Evolutionary conservation across 2,329 filamentous ascomycete genomes (phyloP).

Genomic region (Lasiodiplodia theobromae): DNA sequence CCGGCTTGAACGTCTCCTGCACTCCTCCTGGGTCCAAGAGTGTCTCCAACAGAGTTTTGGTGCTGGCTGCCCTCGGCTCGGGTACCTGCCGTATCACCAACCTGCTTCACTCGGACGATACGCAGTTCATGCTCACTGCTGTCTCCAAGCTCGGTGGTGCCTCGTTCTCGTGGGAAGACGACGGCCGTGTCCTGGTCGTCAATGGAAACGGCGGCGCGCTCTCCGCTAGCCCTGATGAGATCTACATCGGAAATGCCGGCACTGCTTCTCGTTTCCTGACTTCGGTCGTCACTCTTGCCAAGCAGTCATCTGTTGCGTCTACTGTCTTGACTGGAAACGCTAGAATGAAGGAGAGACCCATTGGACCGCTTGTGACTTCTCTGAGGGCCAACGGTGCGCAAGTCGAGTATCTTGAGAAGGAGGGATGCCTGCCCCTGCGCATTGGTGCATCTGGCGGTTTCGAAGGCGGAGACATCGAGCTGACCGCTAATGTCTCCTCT

Average conservation of each 20-base stretch:
- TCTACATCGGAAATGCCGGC: conserved; percentile 96
- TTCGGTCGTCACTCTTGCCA: conserved; percentile 85
- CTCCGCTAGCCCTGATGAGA: conserved; percentile 73
- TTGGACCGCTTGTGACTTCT: conserved; percentile 91
- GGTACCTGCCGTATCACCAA: conserved; percentile 91
- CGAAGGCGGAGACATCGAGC: conserved; percentile 82
- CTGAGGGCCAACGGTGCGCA: conserved; percentile 85
- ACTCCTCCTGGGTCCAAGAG: conserved; percentile 96
- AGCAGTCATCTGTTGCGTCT: conserved; percentile 67
- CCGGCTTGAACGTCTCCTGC: conserved; percentile 72
- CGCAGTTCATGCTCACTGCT: conserved; percentile 96
- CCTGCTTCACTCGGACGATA: conserved; percentile 93
- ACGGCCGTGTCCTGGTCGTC: conserved; percentile 88
- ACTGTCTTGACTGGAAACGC: conserved; percentile 92
- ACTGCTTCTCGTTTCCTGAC: conserved; percentile 96
- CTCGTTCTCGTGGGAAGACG: conserved; percentile 91
- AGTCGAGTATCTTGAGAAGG: conserved; percentile 83
- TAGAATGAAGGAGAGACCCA: conserved; percentile 94
- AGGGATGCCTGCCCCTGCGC: conserved; percentile 82
- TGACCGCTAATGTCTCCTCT: conserved; percentile 96
- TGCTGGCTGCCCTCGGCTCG: conserved; percentile 88
- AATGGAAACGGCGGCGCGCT: conserved; percentile 89
- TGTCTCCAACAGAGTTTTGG: conserved; percentile 92
- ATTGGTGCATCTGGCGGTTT: conserved; percentile 68
- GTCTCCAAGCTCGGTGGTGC: conserved; percentile 84